Evolutionary conservation across 495 filamentous ascomycete genomes (phyloP), one percentile per base, ranked within the genome.

Genomic region (Xylaria acuta): DNA sequence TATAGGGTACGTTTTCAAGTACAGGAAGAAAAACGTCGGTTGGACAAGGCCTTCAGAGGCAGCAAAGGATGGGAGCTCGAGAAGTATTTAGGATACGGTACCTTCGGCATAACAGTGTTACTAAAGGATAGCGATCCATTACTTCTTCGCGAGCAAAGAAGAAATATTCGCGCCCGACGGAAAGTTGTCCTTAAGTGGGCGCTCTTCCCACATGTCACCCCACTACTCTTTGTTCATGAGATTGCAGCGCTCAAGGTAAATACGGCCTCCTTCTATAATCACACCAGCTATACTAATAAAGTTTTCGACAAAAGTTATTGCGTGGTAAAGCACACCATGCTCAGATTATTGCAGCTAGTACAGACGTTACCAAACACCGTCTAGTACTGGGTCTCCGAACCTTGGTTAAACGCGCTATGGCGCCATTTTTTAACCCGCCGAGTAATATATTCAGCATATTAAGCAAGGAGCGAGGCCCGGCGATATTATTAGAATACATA

Each of bases 401-500:
- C 14, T 3, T n/a, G 0, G 41, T 45, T 7, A 0, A 14, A 6
- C 7, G 20, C 4, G 1, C 56, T 1, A 25, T 11, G 1, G 32
- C n/a, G 6, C 7, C 20, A 36, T 67, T 56, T 14, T 34, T 11
- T 18, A 67, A 32, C 16, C 45, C 47, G 5, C 25, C 32, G 9
- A 27, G 0, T 2, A 41, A 32, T 12, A 30, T 56, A 12, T 40
- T 67, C 25, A 49, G 22, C 22, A 41, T 40, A 11, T 20, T 67
- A 14, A 9, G 47, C 9, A 0, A 7, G 1, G 1, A 38, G 4
- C 1, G n/a, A 7, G 64, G 64, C n/a, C 64, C 64, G 0, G 64
- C 64, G 20, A 41, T 67, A 5, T 56, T 67, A 8, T 34, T 67
- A n/a, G 64, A 67, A 41, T 67, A 56, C 16, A 22, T 67, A 9